phyloP scores from a whole-genome alignment of 192 early-diverging fungal species.

The Diversispora epigaea region DNA sequence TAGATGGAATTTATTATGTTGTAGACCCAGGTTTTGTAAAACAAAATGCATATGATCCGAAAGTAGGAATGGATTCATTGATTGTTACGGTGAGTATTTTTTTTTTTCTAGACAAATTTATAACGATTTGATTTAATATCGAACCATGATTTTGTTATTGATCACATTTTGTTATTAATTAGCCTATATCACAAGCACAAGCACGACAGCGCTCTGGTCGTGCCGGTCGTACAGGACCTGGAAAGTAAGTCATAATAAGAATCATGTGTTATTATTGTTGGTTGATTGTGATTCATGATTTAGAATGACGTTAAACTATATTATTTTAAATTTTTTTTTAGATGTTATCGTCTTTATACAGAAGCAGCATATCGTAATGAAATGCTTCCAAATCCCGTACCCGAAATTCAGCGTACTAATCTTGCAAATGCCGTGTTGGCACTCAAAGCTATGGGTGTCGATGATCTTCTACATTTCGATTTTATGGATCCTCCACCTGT shows the following conservation, averaged over 20 bases:
- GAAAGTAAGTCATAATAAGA: constrained; percentile 50
- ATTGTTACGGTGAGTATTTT: constrained; percentile 56
- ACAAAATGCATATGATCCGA: constrained; percentile 95
- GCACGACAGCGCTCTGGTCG: constrained; percentile 95
- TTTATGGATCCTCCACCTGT: constrained; percentile 98
- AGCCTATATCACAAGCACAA: constrained; percentile 92
- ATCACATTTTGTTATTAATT: constrained; percentile 25
- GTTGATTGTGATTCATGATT: neutral
- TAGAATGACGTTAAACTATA: neutral
- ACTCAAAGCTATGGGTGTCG: constrained; percentile 94
- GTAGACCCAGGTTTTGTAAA: constrained; percentile 96
- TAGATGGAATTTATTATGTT: constrained; percentile 96
- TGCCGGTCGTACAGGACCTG: constrained; percentile 94
- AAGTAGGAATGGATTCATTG: constrained; percentile 96
- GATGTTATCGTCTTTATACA: constrained; percentile 91
- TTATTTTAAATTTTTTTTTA: neutral
- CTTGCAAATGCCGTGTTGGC: constrained; percentile 87
- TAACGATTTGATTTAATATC: neutral
- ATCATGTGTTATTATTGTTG: no score
- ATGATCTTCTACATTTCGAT: constrained; percentile 90
- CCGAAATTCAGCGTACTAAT: constrained; percentile 97
- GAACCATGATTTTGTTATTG: neutral
- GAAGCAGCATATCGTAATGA: constrained; percentile 90
- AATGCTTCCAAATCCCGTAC: constrained; percentile 91
- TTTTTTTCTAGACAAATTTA: neutral